Conservation (phyloP, 129 eudicot species). For the Lactuca saligna region DNA sequence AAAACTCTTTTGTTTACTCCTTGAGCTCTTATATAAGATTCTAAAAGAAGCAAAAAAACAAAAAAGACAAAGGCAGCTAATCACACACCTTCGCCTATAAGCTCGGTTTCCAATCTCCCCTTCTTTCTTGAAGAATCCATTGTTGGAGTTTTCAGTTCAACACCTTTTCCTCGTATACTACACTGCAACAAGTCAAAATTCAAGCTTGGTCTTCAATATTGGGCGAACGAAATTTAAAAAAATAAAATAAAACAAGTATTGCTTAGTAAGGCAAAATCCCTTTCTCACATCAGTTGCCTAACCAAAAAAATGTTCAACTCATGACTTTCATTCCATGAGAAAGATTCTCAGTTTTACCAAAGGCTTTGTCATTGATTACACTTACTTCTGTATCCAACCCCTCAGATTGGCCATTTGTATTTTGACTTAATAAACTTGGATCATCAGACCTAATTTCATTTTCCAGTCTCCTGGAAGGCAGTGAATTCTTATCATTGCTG, state of each 20-base stretch:
- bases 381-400: conserved; percentile 21
- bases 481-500: conserved; percentile 8
- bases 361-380: neutral
- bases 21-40: neutral
- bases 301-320: conserved; percentile 22
- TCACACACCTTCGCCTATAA: conserved; percentile 38
- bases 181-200: conserved; percentile 35
- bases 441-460: conserved; percentile 27
- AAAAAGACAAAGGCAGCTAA: neutral
- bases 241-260: too few relatives aligned
- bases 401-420: conserved; percentile 8
- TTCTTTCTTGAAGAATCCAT: conserved; percentile 12
- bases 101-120: conserved; percentile 33
- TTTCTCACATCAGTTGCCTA: neutral
- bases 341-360: conserved; percentile 21
- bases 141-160: conserved; percentile 10
- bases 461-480: conserved; percentile 28
- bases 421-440: conserved; percentile 34
- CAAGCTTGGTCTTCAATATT: conserved; percentile 1
- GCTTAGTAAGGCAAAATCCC: too few relatives aligned
- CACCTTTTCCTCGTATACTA: conserved; percentile 38
- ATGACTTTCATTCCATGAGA: conserved; percentile 54
- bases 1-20: neutral
- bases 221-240: neutral
- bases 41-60: neutral